phyloP scores from a whole-genome alignment of 2,329 filamentous ascomycete genomes.

The Venturiaceae sp. region DNA sequence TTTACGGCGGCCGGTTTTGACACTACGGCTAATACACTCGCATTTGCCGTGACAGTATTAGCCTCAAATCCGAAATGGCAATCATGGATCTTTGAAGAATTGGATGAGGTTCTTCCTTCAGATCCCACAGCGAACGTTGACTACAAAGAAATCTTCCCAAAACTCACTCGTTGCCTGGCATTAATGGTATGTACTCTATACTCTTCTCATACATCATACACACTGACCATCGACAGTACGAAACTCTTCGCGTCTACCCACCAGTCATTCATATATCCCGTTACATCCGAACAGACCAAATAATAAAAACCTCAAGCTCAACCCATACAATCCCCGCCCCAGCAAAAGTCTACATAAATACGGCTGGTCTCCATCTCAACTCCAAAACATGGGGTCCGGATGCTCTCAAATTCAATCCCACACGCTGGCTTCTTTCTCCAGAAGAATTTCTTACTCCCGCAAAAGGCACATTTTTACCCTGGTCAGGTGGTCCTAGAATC shows the following conservation, averaged over 20 bases:
- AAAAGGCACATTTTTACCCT: conserved; percentile 4
- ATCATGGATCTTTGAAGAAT: conserved; percentile 5
- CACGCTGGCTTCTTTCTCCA: background rate
- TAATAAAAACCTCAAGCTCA: background rate
- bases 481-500: conserved; percentile 1
- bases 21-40: conserved; percentile 6
- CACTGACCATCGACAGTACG: background rate
- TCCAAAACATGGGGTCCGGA: conserved; percentile 1
- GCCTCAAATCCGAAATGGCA: conserved; percentile 2
- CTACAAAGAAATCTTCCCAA: background rate
- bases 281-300: background rate
- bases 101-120: background rate
- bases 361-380: background rate
- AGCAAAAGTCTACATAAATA: background rate
- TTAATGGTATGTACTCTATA: background rate
- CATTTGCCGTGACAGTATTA: background rate
- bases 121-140: background rate
- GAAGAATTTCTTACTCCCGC: background rate
- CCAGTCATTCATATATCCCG: background rate
- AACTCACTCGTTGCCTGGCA: background rate
- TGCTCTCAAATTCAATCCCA: background rate
- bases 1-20: conserved; percentile 7
- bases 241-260: conserved; percentile 5
- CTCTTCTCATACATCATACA: background rate
- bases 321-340: background rate